Evolutionary conservation across 2,329 filamentous ascomycete species (phyloP).

Genomic region (Chalara sp.): DNA sequence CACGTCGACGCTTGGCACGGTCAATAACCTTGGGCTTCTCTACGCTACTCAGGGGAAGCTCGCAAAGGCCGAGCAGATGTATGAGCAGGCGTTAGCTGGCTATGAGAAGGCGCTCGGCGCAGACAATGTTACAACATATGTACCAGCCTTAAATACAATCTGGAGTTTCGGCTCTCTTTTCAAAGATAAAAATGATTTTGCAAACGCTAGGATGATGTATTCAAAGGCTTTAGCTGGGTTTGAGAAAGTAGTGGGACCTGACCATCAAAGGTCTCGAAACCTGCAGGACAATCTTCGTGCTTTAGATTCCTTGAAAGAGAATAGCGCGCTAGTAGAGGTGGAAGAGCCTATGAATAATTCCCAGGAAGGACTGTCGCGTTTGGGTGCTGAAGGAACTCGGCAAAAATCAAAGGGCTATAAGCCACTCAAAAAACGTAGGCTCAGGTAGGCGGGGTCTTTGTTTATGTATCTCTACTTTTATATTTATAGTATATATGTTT

Average conservation of each 20-base stretch:
- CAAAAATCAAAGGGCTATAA: not conserved
- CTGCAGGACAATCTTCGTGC: conserved; percentile 3
- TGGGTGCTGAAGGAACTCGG: not conserved
- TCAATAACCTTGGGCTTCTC: too few species aligned
- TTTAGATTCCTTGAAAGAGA: conserved; percentile 1
- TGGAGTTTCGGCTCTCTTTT: not conserved
- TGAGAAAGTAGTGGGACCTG: conserved; percentile 10
- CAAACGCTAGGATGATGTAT: not conserved
- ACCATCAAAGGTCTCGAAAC: conserved; percentile 5
- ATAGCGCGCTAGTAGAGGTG: not conserved
- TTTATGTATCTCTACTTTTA: too few species aligned
- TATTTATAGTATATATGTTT: not conserved
- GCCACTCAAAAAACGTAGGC: not conserved
- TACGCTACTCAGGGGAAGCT: too few species aligned
- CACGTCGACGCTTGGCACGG: too few species aligned
- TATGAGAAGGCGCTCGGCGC: conserved; percentile 6
- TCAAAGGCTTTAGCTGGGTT: conserved; percentile 11
- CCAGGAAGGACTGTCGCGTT: not conserved
- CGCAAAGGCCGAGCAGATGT: not conserved
- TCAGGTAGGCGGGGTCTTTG: not conserved
- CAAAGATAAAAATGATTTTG: too few species aligned
- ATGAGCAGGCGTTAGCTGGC: conserved; percentile 5
- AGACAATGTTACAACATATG: conserved; percentile 7
- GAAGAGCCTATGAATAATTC: not conserved
- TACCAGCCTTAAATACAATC: conserved; percentile 20